These are phyloP conservation scores for Raffaelea arxii DNA, from an alignment of 2,329 filamentous ascomycete genomes.

Conservation along the genomic window DNA sequence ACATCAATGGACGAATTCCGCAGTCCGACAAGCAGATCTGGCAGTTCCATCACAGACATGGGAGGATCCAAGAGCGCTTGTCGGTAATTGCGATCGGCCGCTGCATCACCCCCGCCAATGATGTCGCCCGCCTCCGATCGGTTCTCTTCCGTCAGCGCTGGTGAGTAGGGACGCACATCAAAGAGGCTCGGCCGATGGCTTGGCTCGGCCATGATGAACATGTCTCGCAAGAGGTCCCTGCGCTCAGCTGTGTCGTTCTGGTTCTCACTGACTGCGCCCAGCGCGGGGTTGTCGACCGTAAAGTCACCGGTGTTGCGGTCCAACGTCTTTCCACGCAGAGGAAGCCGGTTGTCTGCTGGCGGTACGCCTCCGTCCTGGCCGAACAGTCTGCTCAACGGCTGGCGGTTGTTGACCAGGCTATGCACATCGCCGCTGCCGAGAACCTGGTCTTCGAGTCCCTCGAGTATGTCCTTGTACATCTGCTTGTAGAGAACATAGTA, in stretches of 20 bases:
- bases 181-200: background rate
- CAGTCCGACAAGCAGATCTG: constrained; percentile 23
- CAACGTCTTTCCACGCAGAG: constrained; percentile 57
- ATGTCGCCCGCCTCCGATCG: background rate
- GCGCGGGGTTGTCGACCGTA: constrained; percentile 48
- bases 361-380: constrained; percentile 64
- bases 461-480: constrained; percentile 74
- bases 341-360: constrained; percentile 48
- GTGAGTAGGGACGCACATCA: background rate
- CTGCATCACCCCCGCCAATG: constrained; percentile 8
- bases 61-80: constrained; percentile 36
- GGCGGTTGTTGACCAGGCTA: constrained; percentile 64
- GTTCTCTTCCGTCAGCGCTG: background rate
- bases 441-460: constrained; percentile 67
- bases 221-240: constrained; percentile 15
- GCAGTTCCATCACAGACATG: constrained; percentile 30
- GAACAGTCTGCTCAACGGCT: constrained; percentile 66
- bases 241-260: constrained; percentile 34
- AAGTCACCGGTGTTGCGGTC: constrained; percentile 51
- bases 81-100: constrained; percentile 32
- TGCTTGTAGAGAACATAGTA: constrained; percentile 89
- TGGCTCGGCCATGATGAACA: constrained; percentile 29
- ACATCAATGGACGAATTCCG: background rate
- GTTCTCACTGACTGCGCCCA: constrained; percentile 48
- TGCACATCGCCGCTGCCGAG: constrained; percentile 66